Evolutionary conservation across 176 grass and related monocot species (phyloP), one percentile per base, ranked within the genome.

Genomic region (Miscanthus lutarioriparius): DNA sequence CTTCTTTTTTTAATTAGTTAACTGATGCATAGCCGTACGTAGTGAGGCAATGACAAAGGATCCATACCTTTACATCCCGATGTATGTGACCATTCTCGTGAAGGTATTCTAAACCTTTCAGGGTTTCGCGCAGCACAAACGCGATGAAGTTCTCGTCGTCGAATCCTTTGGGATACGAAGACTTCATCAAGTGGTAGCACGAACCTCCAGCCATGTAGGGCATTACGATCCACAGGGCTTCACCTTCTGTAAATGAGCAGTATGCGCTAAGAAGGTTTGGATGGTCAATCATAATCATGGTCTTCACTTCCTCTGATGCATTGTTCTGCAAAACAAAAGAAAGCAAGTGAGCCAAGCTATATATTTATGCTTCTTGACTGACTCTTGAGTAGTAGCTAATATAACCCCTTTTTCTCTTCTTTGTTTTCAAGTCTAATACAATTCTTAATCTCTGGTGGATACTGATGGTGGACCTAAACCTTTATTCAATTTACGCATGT

Each of bases 171-270:
- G 96, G 93, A 41, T 85, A 98, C 0, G 85, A 89, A 10, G 91
- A 95, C 76, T 93, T 98, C 93, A 98, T 90, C 35, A 98, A 77
- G 82, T 98, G 93, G 66, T 85, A 92, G 82, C 93, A 95, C 27
- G 96, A 98, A 4, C 96, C 96, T 22, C 93, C 96, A 2, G 91
- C 89, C 96, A 98, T 98, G 70, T 95, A 98, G 38, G 96, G 96
- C 96, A 95, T 95, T 12, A 98, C 74, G 70, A 98, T 88, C 93
- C 91, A 98, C 17, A 98, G 27, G 33, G 85, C 76, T 40, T 85
- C 85, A 4, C 43, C 87, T 6, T 84, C 89, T 15, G 91, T 87
- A 39, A 98, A 95, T 0, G 96, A 95, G 87, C 96, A 98, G 43
- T 98, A 90, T 8, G 96, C 89, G 4, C 91, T 86, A 5, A 98